Evolutionary conservation across 345 rosid species (phyloP), one percentile per base, ranked within the genome.

Genomic region (Camelina neglecta): DNA sequence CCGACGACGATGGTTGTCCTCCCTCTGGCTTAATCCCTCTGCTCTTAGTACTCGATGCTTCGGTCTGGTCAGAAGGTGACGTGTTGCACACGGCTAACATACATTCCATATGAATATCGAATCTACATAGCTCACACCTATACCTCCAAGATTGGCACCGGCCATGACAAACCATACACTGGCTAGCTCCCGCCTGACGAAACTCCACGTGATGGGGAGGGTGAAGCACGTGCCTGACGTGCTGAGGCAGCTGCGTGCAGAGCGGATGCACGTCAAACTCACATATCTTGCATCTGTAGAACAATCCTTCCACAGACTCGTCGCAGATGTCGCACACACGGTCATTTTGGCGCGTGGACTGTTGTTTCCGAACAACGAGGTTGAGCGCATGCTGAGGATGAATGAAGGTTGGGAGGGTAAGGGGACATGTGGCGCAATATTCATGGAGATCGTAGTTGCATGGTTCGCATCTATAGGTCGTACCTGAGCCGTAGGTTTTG

Each of bases 391-490:
- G 86, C 4, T 55, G 31, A 0, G 84, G 75, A 71, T 84, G 90
- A 31, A 75, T 51, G 77, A 51, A 76, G 49, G 78, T 65, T 51
- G 81, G 61, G 73, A 84, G 67, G 13, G 73, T 55, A 5, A 2
- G 13, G 13, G 84, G 85, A 60, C 77, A 78, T 9, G 72, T 76
- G 66, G 81, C 78, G 36, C 86, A 86, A 50, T 67, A 73, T 51
- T 80, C 79, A 67, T 83, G 88, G 64, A 84, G 84, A 23, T 80
- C 74, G 57, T 78, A 80, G 75, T 81, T 24, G 66, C 84, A 84
- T 3, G n/a, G 18, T 23, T 65, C 49, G 50, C 84, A 81, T 11
- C 77, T 69, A 44, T 66, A 80, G 21, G 64, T 65, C 1, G 9
- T 47, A 38, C 87, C 76, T 18, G 55, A 65, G 49, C 88, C 88